A percentile compares a stretch with the other conserved stretches of the same genome.
These are phyloP conservation scores for Wickerhamiella hasegawae DNA, from an alignment of 805 yeast genomes.

Conservation along the genomic window DNA sequence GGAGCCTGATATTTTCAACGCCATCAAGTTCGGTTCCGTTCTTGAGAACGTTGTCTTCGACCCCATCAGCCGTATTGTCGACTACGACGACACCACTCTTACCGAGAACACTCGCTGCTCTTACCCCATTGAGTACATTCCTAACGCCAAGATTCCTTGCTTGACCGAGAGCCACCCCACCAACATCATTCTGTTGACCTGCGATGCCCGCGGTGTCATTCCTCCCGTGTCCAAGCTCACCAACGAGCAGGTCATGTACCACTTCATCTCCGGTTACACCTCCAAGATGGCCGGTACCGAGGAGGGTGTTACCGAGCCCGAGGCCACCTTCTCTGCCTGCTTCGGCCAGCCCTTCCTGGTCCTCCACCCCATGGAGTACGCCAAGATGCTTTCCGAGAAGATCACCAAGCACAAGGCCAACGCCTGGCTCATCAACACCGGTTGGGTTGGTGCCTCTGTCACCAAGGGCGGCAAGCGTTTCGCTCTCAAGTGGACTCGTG, in stretches of 20 bases:
- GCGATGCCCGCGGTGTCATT: constrained; percentile 95
- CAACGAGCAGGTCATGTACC: constrained; percentile 96
- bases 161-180: constrained; percentile 78
- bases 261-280: constrained; percentile 95
- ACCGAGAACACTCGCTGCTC: constrained; percentile 99
- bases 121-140: constrained; percentile 92
- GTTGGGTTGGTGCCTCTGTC: constrained; percentile 95
- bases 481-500: constrained; percentile 94
- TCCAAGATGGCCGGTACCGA: constrained; percentile 99
- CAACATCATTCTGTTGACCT: constrained; percentile 80
- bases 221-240: constrained; percentile 93
- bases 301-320: constrained; percentile 96
- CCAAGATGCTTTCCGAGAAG: constrained; percentile 88
- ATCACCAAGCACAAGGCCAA: constrained; percentile 74
- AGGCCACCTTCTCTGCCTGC: constrained; percentile 95
- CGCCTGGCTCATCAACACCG: constrained; percentile 96
- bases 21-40: constrained; percentile 86
- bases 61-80: constrained; percentile 61
- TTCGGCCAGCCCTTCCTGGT: constrained; percentile 98
- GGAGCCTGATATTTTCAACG: constrained; percentile 95
- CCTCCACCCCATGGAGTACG: constrained; percentile 94
- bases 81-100: constrained; percentile 62
- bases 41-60: constrained; percentile 87
- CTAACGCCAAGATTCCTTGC: constrained; percentile 93
- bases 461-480: constrained; percentile 93